phyloP scores from a whole-genome alignment of 2,329 filamentous ascomycete genomes.

The Epicoccum nigrum region DNA sequence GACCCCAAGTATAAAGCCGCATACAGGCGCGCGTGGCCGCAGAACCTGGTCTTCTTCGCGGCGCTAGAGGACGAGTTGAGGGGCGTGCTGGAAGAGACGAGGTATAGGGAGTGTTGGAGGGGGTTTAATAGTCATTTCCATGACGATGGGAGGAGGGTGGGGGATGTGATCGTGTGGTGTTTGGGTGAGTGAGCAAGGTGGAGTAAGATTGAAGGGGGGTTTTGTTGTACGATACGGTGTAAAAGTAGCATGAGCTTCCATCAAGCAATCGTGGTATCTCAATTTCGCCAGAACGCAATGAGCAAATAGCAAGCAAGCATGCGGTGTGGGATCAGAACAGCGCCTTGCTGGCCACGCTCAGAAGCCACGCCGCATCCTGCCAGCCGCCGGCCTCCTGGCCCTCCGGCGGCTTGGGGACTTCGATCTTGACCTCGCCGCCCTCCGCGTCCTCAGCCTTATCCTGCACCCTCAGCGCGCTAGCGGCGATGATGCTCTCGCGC shows the following conservation, averaged over 20 bases:
- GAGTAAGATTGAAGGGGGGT: background rate
- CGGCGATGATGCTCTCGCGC: constrained; percentile 44
- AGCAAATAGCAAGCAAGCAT: no score
- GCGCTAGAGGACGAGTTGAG: constrained; percentile 60
- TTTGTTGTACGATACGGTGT: background rate
- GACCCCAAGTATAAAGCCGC: constrained; percentile 30
- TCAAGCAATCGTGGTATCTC: background rate
- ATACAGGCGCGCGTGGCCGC: constrained; percentile 49
- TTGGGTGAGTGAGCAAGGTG: constrained; percentile 23
- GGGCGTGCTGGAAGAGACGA: constrained; percentile 50
- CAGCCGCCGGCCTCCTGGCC: constrained; percentile 55
- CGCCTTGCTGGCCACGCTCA: constrained; percentile 59
- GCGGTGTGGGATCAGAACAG: constrained; percentile 37
- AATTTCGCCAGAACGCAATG: no score
- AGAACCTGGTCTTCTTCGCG: constrained; percentile 61
- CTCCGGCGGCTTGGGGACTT: constrained; percentile 19
- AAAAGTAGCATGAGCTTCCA: no score
- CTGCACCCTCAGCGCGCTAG: constrained; percentile 46
- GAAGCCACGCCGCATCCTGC: constrained; percentile 64
- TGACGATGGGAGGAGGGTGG: constrained; percentile 65
- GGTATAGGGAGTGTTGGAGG: constrained; percentile 64
- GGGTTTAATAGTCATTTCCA: constrained; percentile 68
- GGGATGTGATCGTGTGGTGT: constrained; percentile 69
- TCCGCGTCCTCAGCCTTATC: constrained; percentile 24
- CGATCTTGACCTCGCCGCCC: constrained; percentile 21